Percentiles rank a stretch among this genome's conserved stretches.
Conservation (phyloP, 2,329 filamentous ascomycete genomes). For the Ceratocystis smalleyi region DNA sequence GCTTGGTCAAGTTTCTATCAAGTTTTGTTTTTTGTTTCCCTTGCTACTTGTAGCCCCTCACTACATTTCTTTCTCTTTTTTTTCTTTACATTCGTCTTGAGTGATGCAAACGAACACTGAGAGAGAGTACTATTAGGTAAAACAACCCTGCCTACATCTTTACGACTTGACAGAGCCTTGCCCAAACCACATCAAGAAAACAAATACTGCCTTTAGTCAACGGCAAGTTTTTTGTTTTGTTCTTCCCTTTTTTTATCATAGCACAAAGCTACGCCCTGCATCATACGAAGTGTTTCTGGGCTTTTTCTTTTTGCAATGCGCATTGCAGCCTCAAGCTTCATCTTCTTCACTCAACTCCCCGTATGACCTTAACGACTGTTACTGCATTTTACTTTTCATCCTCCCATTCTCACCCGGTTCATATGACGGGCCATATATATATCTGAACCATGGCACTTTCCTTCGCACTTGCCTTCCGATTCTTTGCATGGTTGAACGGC, state of each 20-base stretch:
- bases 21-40: slow-evolving; percentile 9
- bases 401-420: neutral
- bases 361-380: neutral
- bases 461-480: neutral
- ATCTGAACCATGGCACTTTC: neutral
- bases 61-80: neutral
- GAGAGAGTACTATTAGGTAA: neutral
- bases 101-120: neutral
- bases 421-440: no score
- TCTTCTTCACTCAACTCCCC: neutral
- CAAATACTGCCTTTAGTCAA: no score
- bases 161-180: no score
- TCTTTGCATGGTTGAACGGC: neutral
- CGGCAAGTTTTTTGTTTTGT: no score
- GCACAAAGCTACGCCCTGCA: no score
- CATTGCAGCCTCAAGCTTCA: no score
- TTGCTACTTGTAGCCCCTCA: neutral
- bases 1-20: slow-evolving; percentile 3
- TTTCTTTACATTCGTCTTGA: neutral
- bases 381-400: neutral
- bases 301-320: no score
- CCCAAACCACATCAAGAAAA: no score
- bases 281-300: no score
- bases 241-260: no score
- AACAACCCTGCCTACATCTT: neutral